Percentiles rank a stretch among this genome's conserved stretches.
phyloP scores from a whole-genome alignment of 1,284 basidiomycete genomes.

The Irpex rosettiformis region DNA sequence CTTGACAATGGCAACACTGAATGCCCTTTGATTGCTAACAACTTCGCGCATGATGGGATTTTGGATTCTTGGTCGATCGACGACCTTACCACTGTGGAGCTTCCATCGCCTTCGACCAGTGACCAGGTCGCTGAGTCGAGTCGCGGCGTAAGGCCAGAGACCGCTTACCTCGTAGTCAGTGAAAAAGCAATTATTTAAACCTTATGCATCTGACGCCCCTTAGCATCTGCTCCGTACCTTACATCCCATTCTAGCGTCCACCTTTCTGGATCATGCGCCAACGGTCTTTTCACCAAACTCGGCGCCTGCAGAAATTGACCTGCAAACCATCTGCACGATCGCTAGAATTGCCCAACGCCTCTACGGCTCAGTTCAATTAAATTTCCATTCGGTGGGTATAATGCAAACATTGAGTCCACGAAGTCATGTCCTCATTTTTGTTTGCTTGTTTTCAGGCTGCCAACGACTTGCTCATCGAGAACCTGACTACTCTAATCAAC shows the following conservation, averaged over 20 bases:
- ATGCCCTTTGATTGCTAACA: neutral
- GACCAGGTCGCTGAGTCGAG: neutral
- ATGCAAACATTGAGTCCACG: conserved; percentile 2
- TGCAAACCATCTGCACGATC: conserved; percentile 61
- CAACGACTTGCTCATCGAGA: conserved; percentile 17
- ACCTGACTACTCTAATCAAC: conserved; percentile 57
- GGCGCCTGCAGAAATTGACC: conserved; percentile 53
- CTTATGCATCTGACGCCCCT: neutral
- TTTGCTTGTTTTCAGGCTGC: neutral
- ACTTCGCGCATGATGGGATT: neutral
- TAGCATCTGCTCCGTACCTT: conserved; percentile 54
- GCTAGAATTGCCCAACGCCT: conserved; percentile 62
- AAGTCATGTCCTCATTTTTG: neutral
- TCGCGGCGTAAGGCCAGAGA: conserved; percentile 14
- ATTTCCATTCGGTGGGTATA: conserved; percentile 10
- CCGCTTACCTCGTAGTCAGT: conserved; percentile 19
- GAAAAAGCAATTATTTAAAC: neutral
- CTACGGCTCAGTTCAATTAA: conserved; percentile 41
- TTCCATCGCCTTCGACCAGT: neutral
- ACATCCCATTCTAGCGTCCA: conserved; percentile 73
- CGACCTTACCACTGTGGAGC: neutral
- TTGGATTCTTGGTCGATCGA: neutral
- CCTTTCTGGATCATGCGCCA: conserved; percentile 84
- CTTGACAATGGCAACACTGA: neutral
- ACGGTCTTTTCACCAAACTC: conserved; percentile 68